These are phyloP conservation scores for Mycotypha africana DNA, from an alignment of 371 early-diverging fungal species.

Conservation along the genomic window DNA sequence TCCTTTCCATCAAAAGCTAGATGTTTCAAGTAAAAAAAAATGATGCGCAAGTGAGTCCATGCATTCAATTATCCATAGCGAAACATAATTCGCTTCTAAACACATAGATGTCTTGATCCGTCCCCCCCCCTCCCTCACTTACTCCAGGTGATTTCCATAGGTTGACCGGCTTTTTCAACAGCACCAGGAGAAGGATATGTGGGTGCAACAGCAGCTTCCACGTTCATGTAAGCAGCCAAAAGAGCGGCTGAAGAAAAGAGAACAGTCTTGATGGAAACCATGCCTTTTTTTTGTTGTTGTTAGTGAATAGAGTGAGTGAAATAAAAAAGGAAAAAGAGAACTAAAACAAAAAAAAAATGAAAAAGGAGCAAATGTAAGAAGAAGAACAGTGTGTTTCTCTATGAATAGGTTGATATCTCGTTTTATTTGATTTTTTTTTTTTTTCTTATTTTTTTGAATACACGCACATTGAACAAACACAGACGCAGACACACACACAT, in stretches of 20 bases:
- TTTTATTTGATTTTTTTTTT: no score
- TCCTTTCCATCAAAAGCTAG: conserved; percentile 20
- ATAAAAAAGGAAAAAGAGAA: conserved; percentile 1
- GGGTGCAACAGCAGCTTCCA: conserved; percentile 31
- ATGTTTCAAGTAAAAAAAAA: neutral
- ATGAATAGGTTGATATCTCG: no score
- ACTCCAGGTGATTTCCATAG: conserved; percentile 39
- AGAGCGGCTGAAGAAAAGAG: conserved; percentile 10
- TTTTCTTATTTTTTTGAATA: no score
- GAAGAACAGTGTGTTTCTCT: no score
- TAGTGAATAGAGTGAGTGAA: neutral
- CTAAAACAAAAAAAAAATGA: neutral
- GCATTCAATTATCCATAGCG: no score
- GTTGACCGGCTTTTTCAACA: conserved; percentile 30
- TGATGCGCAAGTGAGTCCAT: neutral
- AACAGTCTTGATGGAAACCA: conserved; percentile 18
- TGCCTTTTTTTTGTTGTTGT: conserved; percentile 1
- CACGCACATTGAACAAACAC: no score
- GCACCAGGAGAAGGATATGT: conserved; percentile 40
- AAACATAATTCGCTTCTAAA: no score
- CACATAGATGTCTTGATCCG: no score
- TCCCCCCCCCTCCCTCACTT: conserved; percentile 3
- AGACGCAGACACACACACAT: no score
- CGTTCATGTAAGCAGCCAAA: conserved; percentile 2
- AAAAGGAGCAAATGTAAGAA: no score